Percentiles rank a stretch among this genome's conserved stretches.
Evolutionary conservation across 345 rosid species (phyloP).

Genomic region (Eucalyptus regnans): DNA sequence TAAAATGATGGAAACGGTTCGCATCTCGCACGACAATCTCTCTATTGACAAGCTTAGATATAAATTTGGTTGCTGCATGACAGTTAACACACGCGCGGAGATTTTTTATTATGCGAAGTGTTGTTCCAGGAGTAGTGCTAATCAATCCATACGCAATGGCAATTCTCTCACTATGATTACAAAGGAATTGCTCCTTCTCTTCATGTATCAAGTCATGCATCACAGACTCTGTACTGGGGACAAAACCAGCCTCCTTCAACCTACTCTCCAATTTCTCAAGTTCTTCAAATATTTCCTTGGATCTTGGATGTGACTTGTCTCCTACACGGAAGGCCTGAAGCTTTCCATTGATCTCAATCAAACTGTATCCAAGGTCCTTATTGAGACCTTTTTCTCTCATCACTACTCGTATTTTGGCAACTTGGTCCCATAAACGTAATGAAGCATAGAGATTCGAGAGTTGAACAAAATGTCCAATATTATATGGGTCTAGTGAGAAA

Average conservation of each 20-base stretch:
- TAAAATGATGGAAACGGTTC: constrained; percentile 7
- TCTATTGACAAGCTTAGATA: constrained; percentile 2
- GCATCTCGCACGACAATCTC: constrained; percentile 8
- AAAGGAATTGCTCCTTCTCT: constrained; percentile 5
- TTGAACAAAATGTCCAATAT: constrained; percentile 5
- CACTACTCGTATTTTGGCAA: background rate
- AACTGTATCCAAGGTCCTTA: constrained; percentile 7
- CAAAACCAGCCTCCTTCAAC: constrained; percentile 2
- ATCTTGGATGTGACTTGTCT: constrained; percentile 6
- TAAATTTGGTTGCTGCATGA: constrained; percentile 6
- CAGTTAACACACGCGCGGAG: constrained; percentile 6
- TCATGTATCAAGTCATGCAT: constrained; percentile 6
- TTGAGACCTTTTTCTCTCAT: constrained; percentile 2
- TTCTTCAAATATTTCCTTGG: constrained; percentile 1
- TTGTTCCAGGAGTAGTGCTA: constrained; percentile 3
- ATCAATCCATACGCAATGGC: constrained; percentile 5
- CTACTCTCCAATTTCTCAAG: constrained; percentile 3
- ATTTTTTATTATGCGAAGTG: constrained; percentile 5
- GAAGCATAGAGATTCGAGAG: constrained; percentile 10
- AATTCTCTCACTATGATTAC: constrained; percentile 7
- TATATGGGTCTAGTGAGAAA: constrained; percentile 1
- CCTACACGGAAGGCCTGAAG: constrained; percentile 4
- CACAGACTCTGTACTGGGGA: constrained; percentile 1
- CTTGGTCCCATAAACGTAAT: constrained; percentile 1
- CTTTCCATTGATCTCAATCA: constrained; percentile 7